Base-by-base conservation (phyloP, 2,329 filamentous ascomycete genomes). In the Leptographium radiaticola region DNA sequence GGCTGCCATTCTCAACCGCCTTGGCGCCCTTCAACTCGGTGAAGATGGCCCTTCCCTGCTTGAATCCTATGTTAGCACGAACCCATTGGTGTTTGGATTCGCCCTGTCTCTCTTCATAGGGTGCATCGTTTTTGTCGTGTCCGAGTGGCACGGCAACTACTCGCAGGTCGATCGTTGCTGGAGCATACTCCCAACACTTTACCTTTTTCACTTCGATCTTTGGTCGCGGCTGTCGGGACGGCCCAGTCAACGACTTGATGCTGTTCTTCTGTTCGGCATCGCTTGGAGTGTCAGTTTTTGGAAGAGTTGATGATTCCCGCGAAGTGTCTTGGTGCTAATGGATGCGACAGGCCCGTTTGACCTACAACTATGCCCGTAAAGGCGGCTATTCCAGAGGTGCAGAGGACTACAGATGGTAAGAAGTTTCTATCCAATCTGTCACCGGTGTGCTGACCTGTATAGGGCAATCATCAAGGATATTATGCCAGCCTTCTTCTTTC, bases 341-440 rank as follows among this genome's bases (percentile, higher is more conserved):
- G 48, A 68, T 57, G 45, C 15, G 45, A 16, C 56, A 89, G 87
- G 66, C 72, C 55, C 86, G 93, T 12, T 73, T 98, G 68, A 97
- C 91, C 3, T 97, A 80, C 75, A 98, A 98, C 70, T 98, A 96
- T 71, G 95, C 87, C 84, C 85, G 93, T 55, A 95, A 88, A 67
- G 93, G 93, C 42, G 93, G 93, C 30, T 98, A 98, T 67, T 73
- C 76, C 16, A 75, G 90, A 59, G 91, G 93, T 40, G 90, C 86
- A 16, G 91, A 98, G 69, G 93, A 98, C 68, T 98, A 98, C 68
- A 80, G 93, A 70, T 98, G 93, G 83, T 75, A 61, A 51, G 66
- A 18, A n/a, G 34, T 8, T 11, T 42, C 16, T 6, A 8, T 25
- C 16, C 18, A 7, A 45, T 31, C 5, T 16, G 18, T 12, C 30